These are phyloP conservation scores for Xylariaceae sp. DNA, from an alignment of 2,329 filamentous ascomycete genomes.

Conservation along the genomic window DNA sequence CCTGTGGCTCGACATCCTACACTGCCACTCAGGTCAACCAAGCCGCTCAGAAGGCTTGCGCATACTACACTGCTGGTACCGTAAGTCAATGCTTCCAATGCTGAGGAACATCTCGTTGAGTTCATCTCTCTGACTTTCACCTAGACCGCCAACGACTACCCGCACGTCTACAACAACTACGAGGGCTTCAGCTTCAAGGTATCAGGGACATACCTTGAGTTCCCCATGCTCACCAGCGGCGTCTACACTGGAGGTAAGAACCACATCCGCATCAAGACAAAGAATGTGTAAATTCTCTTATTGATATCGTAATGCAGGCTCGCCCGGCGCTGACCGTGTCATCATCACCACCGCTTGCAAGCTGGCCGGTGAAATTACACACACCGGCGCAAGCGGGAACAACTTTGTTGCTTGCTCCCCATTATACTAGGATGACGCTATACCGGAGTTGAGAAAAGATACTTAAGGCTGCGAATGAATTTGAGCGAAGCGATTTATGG, in stretches of 20 bases:
- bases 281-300: not conserved
- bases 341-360: conserved; percentile 55
- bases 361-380: conserved; percentile 63
- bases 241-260: conserved; percentile 53
- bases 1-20: conserved; percentile 54
- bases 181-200: conserved; percentile 60
- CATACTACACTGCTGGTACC: conserved; percentile 40
- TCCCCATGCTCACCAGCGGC: conserved; percentile 51
- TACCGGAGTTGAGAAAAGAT: no score
- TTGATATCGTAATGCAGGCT: conserved; percentile 36
- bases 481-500: no score
- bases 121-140: not conserved
- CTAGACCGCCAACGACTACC: conserved; percentile 49
- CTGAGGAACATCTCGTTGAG: not conserved
- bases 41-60: conserved; percentile 49
- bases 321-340: conserved; percentile 64
- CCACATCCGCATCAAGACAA: not conserved
- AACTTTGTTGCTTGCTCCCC: conserved; percentile 60
- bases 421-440: no score
- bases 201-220: conserved; percentile 58
- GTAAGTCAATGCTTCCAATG: conserved; percentile 24
- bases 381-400: conserved; percentile 65
- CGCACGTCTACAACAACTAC: conserved; percentile 58
- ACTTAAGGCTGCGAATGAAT: no score
- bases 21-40: conserved; percentile 43